Percentiles rank a stretch among this genome's conserved stretches.
phyloP scores from a whole-genome alignment of 2,329 filamentous ascomycete genomes.

The Aspergillus pseudoviridinutans region DNA sequence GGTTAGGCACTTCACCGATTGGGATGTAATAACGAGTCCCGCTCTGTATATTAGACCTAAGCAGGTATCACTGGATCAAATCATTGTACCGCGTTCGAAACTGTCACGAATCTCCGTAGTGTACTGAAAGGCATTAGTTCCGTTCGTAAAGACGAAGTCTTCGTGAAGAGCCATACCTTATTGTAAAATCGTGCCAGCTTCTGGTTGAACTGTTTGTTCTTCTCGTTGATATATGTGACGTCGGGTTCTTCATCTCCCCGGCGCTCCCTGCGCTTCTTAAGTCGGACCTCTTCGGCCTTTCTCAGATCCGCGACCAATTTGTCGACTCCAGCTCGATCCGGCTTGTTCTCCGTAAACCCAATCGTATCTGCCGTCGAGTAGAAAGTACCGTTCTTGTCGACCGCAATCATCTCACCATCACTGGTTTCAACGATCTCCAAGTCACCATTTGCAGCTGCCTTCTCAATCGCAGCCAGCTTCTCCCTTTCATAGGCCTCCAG shows the following conservation, averaged over 20 bases:
- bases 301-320: constrained; percentile 78
- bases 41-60: constrained; percentile 16
- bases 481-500: constrained; percentile 81
- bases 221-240: constrained; percentile 98
- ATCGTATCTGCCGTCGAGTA: constrained; percentile 84
- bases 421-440: constrained; percentile 95
- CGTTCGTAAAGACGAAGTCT: not conserved
- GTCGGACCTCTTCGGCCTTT: constrained; percentile 78
- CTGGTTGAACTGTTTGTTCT: constrained; percentile 99
- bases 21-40: constrained; percentile 13
- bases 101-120: constrained; percentile 94
- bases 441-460: constrained; percentile 76
- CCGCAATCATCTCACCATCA: constrained; percentile 86
- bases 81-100: constrained; percentile 96
- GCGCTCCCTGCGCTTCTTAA: constrained; percentile 82
- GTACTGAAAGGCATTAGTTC: constrained; percentile 52
- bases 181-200: constrained; percentile 96
- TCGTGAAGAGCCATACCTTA: constrained; percentile 52
- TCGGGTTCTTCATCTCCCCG: constrained; percentile 81
- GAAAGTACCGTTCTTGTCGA: constrained; percentile 86
- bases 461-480: constrained; percentile 79
- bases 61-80: constrained; percentile 50
- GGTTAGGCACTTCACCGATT: constrained; percentile 1
- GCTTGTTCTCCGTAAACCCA: constrained; percentile 77
- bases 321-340: constrained; percentile 82